Base-by-base conservation (phyloP, 768 basidiomycete genomes). In the Phylloporus sp. region DNA sequence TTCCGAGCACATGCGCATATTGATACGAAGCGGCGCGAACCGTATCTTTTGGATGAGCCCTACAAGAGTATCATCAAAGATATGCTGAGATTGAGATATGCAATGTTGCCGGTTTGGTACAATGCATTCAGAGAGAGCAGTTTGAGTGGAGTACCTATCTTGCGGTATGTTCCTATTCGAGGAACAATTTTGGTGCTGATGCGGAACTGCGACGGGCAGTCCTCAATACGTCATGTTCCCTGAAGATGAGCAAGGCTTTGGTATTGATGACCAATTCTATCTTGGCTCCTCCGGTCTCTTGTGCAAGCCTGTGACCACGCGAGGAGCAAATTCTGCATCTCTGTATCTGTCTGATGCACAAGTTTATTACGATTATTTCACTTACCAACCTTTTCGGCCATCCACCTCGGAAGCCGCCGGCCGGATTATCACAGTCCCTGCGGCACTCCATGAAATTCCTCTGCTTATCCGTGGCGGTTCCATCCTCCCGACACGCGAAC, bases 1-100 rank as follows among this genome's bases (percentile, higher is more conserved):
- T 95, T 98, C 86, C 83, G 97, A 52, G 97, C 95, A 2, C 97
- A 99, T 69, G 95, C 95, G 11, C 95, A 97, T 68, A 86, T 97
- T 61, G 95, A 99, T 67, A 95, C 95, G 26, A 98, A 97, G 73
- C 85, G 97, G 38, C 86, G 97, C 35, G 97, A 99, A 70, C 95
- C 95, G 1, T 99, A 86, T 77, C 77, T 98, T 0, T 79, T 88
- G 44, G 91, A 92, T 11, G 86, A 97, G 59, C 94, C 95, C 4
- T 87, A 90, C 75, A 91, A 89, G 74, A 76, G 81, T 31, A 86
- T 92, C 45, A 70, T 97, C 39, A 82, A 86, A 32, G 84, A 91
- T 56, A 78, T 85, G 46, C 73, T 99, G 43, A 80, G 86, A 23
- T 72, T 97, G 50, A 75, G 97, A 40, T 98, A 99, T 70, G 76